Evolutionary conservation across 78 protist species (phyloP).

Genomic region (Dictyostelium firmibasis): DNA sequence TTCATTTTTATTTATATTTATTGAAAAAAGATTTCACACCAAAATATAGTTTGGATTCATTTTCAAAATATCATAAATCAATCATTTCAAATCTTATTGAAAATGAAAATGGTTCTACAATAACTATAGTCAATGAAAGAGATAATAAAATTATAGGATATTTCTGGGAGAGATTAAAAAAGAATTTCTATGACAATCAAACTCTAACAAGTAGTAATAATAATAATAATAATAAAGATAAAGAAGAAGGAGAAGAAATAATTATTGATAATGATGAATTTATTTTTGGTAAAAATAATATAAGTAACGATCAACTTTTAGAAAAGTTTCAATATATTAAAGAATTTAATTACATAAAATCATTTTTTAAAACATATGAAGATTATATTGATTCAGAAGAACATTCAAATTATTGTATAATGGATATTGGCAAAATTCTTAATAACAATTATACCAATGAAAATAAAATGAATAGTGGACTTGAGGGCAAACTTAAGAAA

Average conservation of each 20-base stretch:
- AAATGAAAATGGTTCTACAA: too few relatives aligned
- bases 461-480: too few relatives aligned
- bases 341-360: not conserved
- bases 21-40: not conserved
- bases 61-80: not conserved
- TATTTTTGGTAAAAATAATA: not conserved
- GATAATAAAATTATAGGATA: not conserved
- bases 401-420: not conserved
- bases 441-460: too few relatives aligned
- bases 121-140: not conserved
- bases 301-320: not conserved
- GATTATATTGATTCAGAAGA: not conserved
- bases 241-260: too few relatives aligned
- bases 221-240: not conserved
- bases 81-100: too few relatives aligned
- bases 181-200: too few relatives aligned
- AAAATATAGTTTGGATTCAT: not conserved
- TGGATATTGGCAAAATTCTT: not conserved
- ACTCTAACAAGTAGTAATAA: too few relatives aligned
- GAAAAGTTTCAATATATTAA: not conserved
- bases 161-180: not conserved
- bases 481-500: too few relatives aligned
- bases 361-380: not conserved
- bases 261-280: not conserved
- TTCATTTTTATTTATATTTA: not conserved